Evolutionary conservation across 352 stramenopile genomes (phyloP).

Genomic region (Globisporangium paddicum): DNA sequence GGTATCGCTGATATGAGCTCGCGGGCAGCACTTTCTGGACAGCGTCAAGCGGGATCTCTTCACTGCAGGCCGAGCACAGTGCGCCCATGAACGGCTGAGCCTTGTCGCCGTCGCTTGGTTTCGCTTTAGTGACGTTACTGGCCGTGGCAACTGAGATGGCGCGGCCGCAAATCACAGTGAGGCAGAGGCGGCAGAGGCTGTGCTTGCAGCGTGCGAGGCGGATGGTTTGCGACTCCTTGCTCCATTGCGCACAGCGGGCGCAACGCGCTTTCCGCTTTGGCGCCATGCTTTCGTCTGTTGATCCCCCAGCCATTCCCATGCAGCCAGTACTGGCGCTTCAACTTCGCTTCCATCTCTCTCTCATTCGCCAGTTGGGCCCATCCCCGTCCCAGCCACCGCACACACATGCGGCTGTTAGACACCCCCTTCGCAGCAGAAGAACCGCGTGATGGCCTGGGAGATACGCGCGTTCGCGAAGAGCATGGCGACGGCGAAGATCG

Average conservation of each 20-base stretch:
- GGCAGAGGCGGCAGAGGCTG: background rate
- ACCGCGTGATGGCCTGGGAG: constrained; percentile 44
- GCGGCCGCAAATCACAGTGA: background rate
- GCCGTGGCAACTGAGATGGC: background rate
- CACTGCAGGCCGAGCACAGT: constrained; percentile 16
- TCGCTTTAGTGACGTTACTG: background rate
- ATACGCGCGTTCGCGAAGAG: constrained; percentile 35
- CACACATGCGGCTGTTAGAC: constrained; percentile 1
- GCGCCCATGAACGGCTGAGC: constrained; percentile 1
- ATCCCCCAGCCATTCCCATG: background rate
- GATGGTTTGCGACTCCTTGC: background rate
- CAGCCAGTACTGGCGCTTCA: background rate
- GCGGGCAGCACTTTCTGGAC: constrained; percentile 17
- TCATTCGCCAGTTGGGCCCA: background rate
- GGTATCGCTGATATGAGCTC: constrained; percentile 19
- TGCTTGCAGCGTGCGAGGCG: background rate
- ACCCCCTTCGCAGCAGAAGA: constrained; percentile 42
- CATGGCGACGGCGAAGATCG: constrained; percentile 27
- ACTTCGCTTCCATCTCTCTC: background rate
- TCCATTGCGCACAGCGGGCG: background rate
- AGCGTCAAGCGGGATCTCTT: constrained; percentile 22
- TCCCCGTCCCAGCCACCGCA: background rate
- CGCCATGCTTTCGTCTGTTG: background rate
- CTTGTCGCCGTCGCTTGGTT: background rate
- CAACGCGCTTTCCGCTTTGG: background rate